A percentile compares a stretch with the other conserved stretches of the same genome.
Conservation (phyloP, 768 basidiomycete genomes). For the Hypholoma sublateritium region DNA sequence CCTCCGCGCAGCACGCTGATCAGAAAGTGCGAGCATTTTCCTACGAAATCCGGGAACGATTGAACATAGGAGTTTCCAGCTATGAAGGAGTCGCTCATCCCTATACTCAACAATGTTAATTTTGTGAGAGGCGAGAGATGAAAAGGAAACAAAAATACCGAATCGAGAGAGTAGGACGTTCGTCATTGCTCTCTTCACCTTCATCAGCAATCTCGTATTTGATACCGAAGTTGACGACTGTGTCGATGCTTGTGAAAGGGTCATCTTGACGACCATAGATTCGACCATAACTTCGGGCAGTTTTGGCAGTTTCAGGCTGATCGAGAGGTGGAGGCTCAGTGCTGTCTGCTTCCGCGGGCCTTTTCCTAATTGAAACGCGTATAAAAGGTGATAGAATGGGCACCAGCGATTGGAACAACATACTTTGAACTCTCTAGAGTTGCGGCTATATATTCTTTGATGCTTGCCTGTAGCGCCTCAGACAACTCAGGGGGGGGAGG, state of each 20-base stretch:
- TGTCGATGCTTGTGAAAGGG: not conserved
- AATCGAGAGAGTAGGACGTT: not conserved
- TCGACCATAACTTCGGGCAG: too few relatives aligned
- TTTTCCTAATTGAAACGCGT: too few relatives aligned
- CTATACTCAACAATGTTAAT: not conserved
- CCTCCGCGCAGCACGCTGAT: not conserved
- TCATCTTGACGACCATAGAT: not conserved
- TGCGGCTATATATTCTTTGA: too few relatives aligned
- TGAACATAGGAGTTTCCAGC: not conserved
- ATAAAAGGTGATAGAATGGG: too few relatives aligned
- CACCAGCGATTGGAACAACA: too few relatives aligned
- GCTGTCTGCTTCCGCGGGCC: too few relatives aligned
- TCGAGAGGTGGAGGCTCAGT: too few relatives aligned
- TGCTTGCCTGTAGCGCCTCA: too few relatives aligned
- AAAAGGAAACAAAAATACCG: too few relatives aligned
- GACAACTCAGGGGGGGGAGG: too few relatives aligned
- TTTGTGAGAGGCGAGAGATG: not conserved
- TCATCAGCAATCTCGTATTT: not conserved
- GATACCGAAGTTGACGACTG: not conserved
- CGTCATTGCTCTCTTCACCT: not conserved
- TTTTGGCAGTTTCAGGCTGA: too few relatives aligned
- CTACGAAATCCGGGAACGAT: not conserved
- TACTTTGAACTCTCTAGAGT: too few relatives aligned
- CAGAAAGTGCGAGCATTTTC: not conserved
- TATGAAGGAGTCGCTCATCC: not conserved